Evolutionary conservation across 2,329 filamentous ascomycete genomes (phyloP), one percentile per base, ranked within the genome.

Genomic region (Camillea tinctor): DNA sequence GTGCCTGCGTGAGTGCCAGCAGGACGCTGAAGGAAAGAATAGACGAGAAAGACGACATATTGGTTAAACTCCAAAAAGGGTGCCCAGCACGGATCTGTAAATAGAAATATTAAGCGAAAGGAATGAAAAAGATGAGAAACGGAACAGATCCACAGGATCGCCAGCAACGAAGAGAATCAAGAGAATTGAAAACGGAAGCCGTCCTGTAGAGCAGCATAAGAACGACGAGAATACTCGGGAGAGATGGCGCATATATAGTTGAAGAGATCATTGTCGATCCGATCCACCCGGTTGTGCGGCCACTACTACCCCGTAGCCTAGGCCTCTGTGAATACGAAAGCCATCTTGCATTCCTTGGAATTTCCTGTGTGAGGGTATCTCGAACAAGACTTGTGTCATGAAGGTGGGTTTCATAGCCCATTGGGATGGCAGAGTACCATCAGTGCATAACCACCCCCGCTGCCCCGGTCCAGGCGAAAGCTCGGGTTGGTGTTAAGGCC

Each of bases 1-100:
- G 82, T 24, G 73, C 78, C 22, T 72, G 71, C 56, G 70, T 72
- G 17, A 80, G 58, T 22, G 74, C 69, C 63, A 75, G 50, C 60
- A 79, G 62, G 65, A 73, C 71, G 60, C 72, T 68, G 61, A 75
- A 62, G 44, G 73, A 74, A 57, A 76, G 65, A 54, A 73, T 61
- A 59, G 66, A 71, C 44, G 70, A 70, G 60, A 72, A 69, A 52
- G 73, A 76, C 67, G 70, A 68, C 76, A 79, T 79, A 24, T 68
- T 77, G 70, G 60, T 40, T 60, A 57, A 63, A 63, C 55, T 64
- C 56, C 56, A 62, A 61, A 58, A 65, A 54, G 59, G 64, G 66
- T 71, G 65, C 64, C 69, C 69, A 71, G 74, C 73, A 74, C 72
- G 65, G 70, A 64, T 64, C 60, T 60, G 58, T 57, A 68, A 68